Evolutionary conservation across 1,284 basidiomycete species (phyloP).

Genomic region (Lentinula novae-zelandiae): DNA sequence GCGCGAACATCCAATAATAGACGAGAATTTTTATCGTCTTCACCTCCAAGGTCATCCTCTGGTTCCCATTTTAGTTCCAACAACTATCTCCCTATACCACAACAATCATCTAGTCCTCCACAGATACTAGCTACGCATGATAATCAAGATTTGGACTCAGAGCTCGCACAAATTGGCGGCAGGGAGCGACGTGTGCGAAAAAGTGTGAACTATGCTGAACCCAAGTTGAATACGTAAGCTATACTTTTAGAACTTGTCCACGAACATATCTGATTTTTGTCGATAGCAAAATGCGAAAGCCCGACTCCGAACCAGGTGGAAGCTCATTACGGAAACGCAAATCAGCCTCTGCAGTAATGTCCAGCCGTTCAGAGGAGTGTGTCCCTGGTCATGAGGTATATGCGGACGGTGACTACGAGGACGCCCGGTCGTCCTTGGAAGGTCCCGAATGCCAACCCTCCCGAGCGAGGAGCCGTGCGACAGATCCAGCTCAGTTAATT

Average conservation of each 20-base stretch:
- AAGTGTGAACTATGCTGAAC: constrained; percentile 86
- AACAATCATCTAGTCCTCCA: constrained; percentile 22
- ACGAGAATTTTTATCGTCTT: constrained; percentile 13
- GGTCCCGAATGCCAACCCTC: constrained; percentile 6
- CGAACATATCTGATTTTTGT: too few species aligned
- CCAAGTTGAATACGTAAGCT: constrained; percentile 84
- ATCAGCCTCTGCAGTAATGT: constrained; percentile 33
- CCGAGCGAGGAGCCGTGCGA: constrained; percentile 1
- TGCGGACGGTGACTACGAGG: constrained; percentile 26
- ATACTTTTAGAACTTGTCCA: constrained; percentile 15
- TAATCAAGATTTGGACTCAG: constrained; percentile 33
- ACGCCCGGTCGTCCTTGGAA: constrained; percentile 24
- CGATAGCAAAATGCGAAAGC: constrained; percentile 86
- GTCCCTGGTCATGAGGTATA: constrained; percentile 1
- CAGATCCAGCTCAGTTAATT: constrained; percentile 29
- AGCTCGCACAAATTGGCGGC: constrained; percentile 32
- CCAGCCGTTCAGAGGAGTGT: constrained; percentile 17
- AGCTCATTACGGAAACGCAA: constrained; percentile 30
- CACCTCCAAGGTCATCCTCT: constrained; percentile 9
- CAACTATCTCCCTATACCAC: constrained; percentile 6
- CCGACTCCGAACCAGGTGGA: constrained; percentile 48
- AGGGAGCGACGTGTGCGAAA: constrained; percentile 71
- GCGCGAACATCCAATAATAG: constrained; percentile 20
- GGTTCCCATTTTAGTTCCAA: not conserved
- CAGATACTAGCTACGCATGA: constrained; percentile 41